Evolutionary conservation across 2,329 filamentous ascomycete genomes (phyloP).

Genomic region (Colletotrichum higginsianum): DNA sequence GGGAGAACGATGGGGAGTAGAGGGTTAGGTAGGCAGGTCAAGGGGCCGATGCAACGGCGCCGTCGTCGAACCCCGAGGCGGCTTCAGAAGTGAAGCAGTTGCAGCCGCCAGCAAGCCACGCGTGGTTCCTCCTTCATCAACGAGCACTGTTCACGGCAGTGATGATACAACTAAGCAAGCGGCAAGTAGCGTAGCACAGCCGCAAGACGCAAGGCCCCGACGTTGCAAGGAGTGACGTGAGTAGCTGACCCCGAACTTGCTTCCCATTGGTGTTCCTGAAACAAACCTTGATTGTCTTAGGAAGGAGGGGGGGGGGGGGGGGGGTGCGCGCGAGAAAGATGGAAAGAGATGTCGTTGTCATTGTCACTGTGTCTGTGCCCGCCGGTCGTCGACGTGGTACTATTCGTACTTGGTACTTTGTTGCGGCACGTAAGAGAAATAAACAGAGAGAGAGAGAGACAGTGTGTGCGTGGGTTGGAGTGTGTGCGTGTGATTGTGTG

Average conservation of each 20-base stretch:
- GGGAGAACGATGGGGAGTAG: conserved; percentile 13
- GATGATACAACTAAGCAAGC: too few relatives aligned
- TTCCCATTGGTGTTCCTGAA: conserved; percentile 43
- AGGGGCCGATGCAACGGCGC: conserved; percentile 20
- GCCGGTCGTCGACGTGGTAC: neutral
- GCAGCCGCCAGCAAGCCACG: conserved; percentile 7
- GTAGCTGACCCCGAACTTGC: conserved; percentile 38
- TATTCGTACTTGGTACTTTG: neutral
- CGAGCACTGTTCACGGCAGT: too few relatives aligned
- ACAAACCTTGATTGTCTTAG: conserved; percentile 38
- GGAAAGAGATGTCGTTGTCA: conserved; percentile 17
- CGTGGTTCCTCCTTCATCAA: conserved; percentile 1
- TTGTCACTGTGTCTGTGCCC: neutral
- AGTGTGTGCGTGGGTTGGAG: too few relatives aligned
- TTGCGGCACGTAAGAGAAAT: neutral
- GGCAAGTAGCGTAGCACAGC: neutral
- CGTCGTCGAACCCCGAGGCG: conserved; percentile 25
- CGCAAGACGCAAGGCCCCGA: conserved; percentile 1
- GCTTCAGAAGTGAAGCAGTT: neutral
- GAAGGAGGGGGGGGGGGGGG: neutral
- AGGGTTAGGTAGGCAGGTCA: conserved; percentile 9
- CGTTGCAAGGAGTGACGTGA: conserved; percentile 36
- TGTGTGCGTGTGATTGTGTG: too few relatives aligned
- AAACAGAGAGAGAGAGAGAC: too few relatives aligned
- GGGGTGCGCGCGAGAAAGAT: neutral